Conservation (phyloP, 192 early-diverging fungal genomes). For the Podila epigama region DNA sequence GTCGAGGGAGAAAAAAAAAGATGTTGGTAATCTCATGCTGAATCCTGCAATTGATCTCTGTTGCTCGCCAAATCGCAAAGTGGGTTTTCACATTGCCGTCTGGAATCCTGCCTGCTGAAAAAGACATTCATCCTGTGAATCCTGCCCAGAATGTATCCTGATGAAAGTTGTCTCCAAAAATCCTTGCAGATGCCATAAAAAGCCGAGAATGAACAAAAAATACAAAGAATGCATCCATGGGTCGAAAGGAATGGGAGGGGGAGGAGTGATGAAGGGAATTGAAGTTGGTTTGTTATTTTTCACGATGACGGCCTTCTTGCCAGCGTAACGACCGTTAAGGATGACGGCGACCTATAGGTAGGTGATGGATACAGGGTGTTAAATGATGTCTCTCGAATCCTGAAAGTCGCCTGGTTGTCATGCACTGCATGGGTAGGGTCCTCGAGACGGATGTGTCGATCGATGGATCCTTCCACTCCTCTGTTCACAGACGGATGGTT, state of each 20-base stretch:
- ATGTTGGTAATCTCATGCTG: slow-evolving; percentile 5
- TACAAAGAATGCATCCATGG: background rate
- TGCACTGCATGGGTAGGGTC: background rate
- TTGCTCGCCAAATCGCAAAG: too few relatives aligned
- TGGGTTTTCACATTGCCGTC: too few relatives aligned
- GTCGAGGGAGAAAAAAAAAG: slow-evolving; percentile 1
- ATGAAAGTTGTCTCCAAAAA: too few relatives aligned
- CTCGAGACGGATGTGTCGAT: background rate
- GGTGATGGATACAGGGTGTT: background rate
- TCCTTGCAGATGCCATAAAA: background rate
- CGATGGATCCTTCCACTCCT: background rate
- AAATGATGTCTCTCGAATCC: slow-evolving; percentile 1
- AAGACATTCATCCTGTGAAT: background rate
- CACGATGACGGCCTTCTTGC: slow-evolving; percentile 99
- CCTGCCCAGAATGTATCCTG: background rate
- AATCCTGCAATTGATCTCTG: background rate
- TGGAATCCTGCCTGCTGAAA: too few relatives aligned
- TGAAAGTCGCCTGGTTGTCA: background rate
- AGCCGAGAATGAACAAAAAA: background rate
- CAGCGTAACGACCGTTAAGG: slow-evolving; percentile 98
- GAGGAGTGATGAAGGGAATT: background rate
- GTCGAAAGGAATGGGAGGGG: background rate
- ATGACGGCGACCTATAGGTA: slow-evolving; percentile 89
- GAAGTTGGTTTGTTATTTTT: slow-evolving; percentile 64
- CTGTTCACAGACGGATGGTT: background rate